Percentiles rank a stretch among this genome's conserved stretches.
These are phyloP conservation scores for Ustilago esculenta DNA, from an alignment of 1,284 basidiomycete species.

Conservation along the genomic window DNA sequence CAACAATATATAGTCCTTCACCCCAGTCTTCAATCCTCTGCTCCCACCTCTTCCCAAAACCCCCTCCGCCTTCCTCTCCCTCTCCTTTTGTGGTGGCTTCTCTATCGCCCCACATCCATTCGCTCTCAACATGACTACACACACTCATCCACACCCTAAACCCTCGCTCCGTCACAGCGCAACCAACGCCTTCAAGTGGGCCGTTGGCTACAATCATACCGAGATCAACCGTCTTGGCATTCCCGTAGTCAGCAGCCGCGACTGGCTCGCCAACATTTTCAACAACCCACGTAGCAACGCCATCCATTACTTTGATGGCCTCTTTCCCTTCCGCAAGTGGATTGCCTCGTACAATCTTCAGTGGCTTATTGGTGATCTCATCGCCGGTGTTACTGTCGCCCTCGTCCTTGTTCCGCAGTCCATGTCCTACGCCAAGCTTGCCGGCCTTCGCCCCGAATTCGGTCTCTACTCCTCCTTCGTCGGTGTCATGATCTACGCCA, in stretches of 20 bases:
- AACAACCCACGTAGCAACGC: conserved; percentile 41
- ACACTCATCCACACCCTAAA: conserved; percentile 14
- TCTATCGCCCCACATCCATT: conserved; percentile 4
- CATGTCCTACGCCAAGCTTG: conserved; percentile 77
- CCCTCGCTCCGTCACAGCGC: conserved; percentile 20
- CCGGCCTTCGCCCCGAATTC: conserved; percentile 84
- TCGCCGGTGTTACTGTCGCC: conserved; percentile 68
- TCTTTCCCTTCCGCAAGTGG: conserved; percentile 67
- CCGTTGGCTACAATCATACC: conserved; percentile 59
- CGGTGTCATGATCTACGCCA: conserved; percentile 78
- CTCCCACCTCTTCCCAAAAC: not conserved
- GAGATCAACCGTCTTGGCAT: conserved; percentile 64
- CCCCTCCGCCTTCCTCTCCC: not conserved
- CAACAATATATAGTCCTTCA: conserved; percentile 21
- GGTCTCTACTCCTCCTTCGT: conserved; percentile 96
- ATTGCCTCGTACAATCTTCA: conserved; percentile 66
- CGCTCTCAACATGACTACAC: conserved; percentile 22
- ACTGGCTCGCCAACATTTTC: conserved; percentile 55
- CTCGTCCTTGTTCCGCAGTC: conserved; percentile 66
- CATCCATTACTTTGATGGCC: conserved; percentile 54
- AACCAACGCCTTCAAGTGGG: conserved; percentile 36
- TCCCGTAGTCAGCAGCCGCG: conserved; percentile 60
- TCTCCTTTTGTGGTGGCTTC: not conserved
- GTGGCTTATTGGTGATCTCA: conserved; percentile 67
- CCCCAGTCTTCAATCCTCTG: not conserved